These are phyloP conservation scores for Nannochloropsis granulata DNA, from an alignment of 108 stramenopile species.

Conservation along the genomic window DNA sequence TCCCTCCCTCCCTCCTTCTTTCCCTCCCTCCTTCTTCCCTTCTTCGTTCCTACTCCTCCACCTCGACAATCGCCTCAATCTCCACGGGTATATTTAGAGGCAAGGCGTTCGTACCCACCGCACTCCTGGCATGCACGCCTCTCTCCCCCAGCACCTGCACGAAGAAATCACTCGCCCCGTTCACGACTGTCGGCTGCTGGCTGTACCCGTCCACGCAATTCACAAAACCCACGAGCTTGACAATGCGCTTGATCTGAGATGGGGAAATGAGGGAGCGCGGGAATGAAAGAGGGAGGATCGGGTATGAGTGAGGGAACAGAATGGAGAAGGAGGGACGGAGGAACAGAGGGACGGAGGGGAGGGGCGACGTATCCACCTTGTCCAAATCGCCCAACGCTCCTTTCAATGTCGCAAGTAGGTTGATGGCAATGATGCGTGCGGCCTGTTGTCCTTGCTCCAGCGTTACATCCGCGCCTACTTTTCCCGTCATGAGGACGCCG, in stretches of 20 bases:
- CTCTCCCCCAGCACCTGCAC: slow-evolving; percentile 42
- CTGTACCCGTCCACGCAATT: slow-evolving; percentile 41
- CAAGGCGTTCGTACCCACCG: slow-evolving; percentile 43
- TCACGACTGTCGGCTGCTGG: slow-evolving; percentile 42
- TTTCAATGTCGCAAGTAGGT: background rate
- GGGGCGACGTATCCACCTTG: slow-evolving; percentile 1
- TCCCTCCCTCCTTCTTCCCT: background rate
- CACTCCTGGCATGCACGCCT: slow-evolving; percentile 37
- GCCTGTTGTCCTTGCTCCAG: background rate
- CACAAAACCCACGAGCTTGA: slow-evolving; percentile 44
- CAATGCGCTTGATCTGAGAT: background rate
- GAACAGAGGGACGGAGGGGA: background rate
- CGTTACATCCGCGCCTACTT: background rate
- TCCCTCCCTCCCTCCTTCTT: background rate
- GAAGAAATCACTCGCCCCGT: slow-evolving; percentile 44
- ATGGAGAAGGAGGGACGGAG: background rate
- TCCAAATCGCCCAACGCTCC: slow-evolving; percentile 31
- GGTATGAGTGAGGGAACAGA: background rate
- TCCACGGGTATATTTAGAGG: slow-evolving; percentile 41
- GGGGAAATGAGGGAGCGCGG: background rate
- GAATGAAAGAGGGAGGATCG: background rate
- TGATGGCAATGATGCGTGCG: background rate
- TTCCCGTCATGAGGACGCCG: background rate
- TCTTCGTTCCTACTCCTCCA: slow-evolving; percentile 18
- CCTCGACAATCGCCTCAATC: slow-evolving; percentile 41